Evolutionary conservation across 129 eudicot species (phyloP), one percentile per base, ranked within the genome.

Genomic region (Apium graveolens): DNA sequence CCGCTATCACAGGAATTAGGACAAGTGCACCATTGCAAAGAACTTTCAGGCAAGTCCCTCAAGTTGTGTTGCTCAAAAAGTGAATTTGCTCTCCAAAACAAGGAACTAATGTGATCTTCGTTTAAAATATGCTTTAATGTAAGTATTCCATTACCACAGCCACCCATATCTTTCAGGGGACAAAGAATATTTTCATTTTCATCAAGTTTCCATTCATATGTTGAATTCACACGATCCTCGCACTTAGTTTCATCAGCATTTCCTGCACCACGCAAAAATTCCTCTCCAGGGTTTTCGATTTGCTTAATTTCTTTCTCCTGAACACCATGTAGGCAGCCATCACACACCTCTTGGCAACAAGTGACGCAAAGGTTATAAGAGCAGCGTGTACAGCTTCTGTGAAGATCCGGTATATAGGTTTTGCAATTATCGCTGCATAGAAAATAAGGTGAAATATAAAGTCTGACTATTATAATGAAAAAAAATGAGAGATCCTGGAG

Each of bases 321-420:
- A 51, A 84, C 63, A 17, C 76, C 80, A 46, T 68, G 84, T 35
- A 80, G 39, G 70, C 32, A n/a, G 31, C 89, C 86, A 51, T 72
- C 78, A 29, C 85, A 83, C 43, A 83, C 21, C 79, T 86, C 89
- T 24, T 65, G 80, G 72, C 89, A 86, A 77, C 89, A 86, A 45
- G 44, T 43, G 80, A 86, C 83, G 60, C 86, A 86, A 41, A 86
- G 81, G 34, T 76, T 80, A 86, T 82, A 86, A 18, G 77, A 55
- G 55, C 86, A 82, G 2, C 8, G 55, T 9, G 80, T 49, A 38
- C 88, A 85, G 74, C 63, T 82, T 80, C 88, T 70, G 66, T 66
- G 83, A 68, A 75, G 73, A 60, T 82, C 86, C 34, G 65, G 77
- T 38, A 85, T 85, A 53, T 85, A 85, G 11, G 88, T 79, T 66